Conservation (phyloP, 768 basidiomycete species). For the Boletus rubescentipes region DNA sequence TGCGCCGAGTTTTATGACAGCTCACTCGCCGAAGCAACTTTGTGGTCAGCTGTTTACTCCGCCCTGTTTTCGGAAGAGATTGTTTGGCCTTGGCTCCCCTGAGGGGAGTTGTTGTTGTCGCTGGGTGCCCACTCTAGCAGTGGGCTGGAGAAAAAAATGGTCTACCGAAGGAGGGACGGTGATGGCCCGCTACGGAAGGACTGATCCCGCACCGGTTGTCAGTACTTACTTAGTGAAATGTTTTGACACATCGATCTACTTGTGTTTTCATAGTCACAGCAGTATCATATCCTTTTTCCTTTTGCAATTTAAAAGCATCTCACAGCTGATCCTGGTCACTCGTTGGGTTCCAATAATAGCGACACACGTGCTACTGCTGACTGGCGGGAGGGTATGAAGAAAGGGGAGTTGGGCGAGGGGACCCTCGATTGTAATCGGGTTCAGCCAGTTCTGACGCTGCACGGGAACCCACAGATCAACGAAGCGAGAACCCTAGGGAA, state of each 20-base stretch:
- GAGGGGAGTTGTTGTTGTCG: slow-evolving; percentile 23
- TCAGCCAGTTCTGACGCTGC: neutral
- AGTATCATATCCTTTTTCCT: slow-evolving; percentile 9
- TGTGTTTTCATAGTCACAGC: slow-evolving; percentile 25
- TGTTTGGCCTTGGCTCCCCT: slow-evolving; percentile 18
- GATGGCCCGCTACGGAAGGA: slow-evolving; percentile 30
- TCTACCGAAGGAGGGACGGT: slow-evolving; percentile 21
- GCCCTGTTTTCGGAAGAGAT: slow-evolving; percentile 12
- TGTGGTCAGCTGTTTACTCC: slow-evolving; percentile 11
- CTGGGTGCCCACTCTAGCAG: slow-evolving; percentile 33
- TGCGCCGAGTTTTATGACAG: slow-evolving; percentile 19
- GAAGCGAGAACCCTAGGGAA: slow-evolving; percentile 19
- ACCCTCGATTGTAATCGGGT: slow-evolving; percentile 20
- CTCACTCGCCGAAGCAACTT: slow-evolving; percentile 18
- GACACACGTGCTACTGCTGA: slow-evolving; percentile 6
- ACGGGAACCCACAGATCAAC: slow-evolving; percentile 10
- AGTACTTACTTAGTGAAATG: slow-evolving; percentile 18
- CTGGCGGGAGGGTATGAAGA: slow-evolving; percentile 18
- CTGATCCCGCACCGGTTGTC: slow-evolving; percentile 24
- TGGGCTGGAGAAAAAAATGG: slow-evolving; percentile 31
- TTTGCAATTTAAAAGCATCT: slow-evolving; percentile 14
- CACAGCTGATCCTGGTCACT: neutral
- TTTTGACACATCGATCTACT: slow-evolving; percentile 18
- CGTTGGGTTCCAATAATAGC: slow-evolving; percentile 1
- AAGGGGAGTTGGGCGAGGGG: neutral